phyloP scores from a whole-genome alignment of 192 early-diverging fungal genomes.

The Gamsiella multidivaricata region DNA sequence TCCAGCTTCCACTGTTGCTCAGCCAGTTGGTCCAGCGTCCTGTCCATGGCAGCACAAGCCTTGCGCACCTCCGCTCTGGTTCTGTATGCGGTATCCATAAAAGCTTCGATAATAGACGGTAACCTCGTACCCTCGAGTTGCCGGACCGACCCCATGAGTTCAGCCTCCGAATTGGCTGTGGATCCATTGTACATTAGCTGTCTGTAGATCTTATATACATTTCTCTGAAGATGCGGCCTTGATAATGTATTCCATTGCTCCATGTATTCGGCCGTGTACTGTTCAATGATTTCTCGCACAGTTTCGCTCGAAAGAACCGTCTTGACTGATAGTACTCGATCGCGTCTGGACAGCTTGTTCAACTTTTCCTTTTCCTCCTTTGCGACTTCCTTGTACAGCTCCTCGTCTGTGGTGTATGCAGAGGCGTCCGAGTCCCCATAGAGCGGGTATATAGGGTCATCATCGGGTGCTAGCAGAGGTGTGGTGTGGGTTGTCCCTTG shows the following conservation, averaged over 20 bases:
- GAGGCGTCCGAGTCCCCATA: slow-evolving; percentile 49
- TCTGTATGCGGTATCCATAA: slow-evolving; percentile 21
- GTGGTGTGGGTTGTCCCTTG: not conserved
- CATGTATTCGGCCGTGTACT: slow-evolving; percentile 13
- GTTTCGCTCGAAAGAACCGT: not conserved
- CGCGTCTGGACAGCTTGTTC: not conserved
- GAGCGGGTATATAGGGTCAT: slow-evolving; percentile 19
- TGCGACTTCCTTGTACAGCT: slow-evolving; percentile 34
- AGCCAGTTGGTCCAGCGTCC: slow-evolving; percentile 12
- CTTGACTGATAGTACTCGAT: not conserved
- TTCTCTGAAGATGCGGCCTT: not conserved
- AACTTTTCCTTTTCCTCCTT: slow-evolving; percentile 18
- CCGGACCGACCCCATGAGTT: too few species aligned
- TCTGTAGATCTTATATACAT: not conserved
- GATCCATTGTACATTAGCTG: not conserved
- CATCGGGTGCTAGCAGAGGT: not conserved
- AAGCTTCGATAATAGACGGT: not conserved
- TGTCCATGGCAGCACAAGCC: slow-evolving; percentile 25
- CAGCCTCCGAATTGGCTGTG: not conserved
- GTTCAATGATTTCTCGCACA: not conserved
- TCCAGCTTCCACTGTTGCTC: slow-evolving; percentile 17
- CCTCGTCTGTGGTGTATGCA: slow-evolving; percentile 45
- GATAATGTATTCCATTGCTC: slow-evolving; percentile 1
- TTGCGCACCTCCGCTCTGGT: slow-evolving; percentile 13
- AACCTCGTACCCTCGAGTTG: not conserved